Evolutionary conservation across 2,329 filamentous ascomycete genomes (phyloP).

Genomic region (Pseudonectria foliicola): DNA sequence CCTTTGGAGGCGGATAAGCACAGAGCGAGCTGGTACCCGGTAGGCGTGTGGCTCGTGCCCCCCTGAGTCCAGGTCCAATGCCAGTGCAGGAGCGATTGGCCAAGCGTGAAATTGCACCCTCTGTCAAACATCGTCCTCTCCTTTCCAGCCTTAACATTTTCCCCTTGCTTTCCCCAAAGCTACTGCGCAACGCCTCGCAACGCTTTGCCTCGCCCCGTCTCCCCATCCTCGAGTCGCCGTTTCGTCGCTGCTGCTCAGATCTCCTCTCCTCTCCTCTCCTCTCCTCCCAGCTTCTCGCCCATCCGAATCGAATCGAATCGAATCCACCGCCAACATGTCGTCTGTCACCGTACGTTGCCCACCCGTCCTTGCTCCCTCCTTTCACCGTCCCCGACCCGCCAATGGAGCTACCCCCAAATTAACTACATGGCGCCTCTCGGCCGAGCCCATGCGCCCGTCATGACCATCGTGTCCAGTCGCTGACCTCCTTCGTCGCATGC

Average conservation of each 20-base stretch:
- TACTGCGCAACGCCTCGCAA: conserved; percentile 22
- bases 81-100: conserved; percentile 25
- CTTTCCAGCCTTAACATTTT: conserved; percentile 23
- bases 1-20: too few species aligned
- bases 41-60: conserved; percentile 3
- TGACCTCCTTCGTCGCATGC: conserved; percentile 22
- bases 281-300: conserved; percentile 11
- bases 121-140: conserved; percentile 22
- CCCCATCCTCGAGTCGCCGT: conserved; percentile 15
- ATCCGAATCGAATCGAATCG: too few species aligned
- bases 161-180: conserved; percentile 23
- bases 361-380: conserved; percentile 3
- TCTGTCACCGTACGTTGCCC: conserved; percentile 26
- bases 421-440: conserved; percentile 8
- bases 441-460: conserved; percentile 11
- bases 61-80: conserved; percentile 20
- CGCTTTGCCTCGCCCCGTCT: conserved; percentile 10
- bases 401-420: conserved; percentile 18
- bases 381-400: conserved; percentile 10
- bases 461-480: conserved; percentile 12
- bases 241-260: conserved; percentile 14
- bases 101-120: conserved; percentile 26
- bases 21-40: too few species aligned
- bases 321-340: conserved; percentile 23
- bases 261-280: conserved; percentile 11